Evolutionary conservation across 2,329 filamentous ascomycete genomes (phyloP).

Genomic region (Calonectria hawksworthii): DNA sequence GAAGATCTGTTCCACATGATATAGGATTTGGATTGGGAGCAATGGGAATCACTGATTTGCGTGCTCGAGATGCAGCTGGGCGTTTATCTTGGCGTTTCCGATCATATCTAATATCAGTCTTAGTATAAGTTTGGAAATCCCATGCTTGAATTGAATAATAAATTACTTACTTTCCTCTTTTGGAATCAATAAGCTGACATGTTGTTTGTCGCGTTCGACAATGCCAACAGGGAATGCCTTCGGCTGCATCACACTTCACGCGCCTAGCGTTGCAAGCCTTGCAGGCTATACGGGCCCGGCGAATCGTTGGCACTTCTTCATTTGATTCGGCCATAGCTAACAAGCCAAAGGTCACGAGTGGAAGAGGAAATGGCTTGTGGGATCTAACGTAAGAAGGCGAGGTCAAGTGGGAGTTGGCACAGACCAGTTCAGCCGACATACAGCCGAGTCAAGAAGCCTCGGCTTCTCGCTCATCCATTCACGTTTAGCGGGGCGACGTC

Average conservation of each 20-base stretch:
- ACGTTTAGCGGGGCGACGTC: neutral
- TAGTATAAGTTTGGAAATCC: neutral
- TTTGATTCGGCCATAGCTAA: neutral
- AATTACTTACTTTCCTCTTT: slow-evolving; percentile 33
- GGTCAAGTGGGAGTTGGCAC: neutral
- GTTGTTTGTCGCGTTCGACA: slow-evolving; percentile 30
- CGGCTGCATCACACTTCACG: slow-evolving; percentile 37
- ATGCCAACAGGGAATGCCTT: slow-evolving; percentile 37
- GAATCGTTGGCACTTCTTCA: neutral
- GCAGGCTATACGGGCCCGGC: slow-evolving; percentile 36
- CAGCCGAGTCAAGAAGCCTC: neutral
- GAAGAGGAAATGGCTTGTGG: neutral
- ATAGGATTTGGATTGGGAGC: neutral
- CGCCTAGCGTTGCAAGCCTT: slow-evolving; percentile 38
- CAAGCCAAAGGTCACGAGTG: neutral
- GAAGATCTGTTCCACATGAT: neutral
- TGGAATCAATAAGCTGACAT: slow-evolving; percentile 37
- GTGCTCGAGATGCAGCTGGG: neutral
- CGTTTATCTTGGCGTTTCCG: neutral
- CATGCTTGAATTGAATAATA: neutral
- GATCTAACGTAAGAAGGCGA: neutral
- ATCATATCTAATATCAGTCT: neutral
- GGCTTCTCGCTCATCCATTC: neutral
- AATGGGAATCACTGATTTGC: neutral
- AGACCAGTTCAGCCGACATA: neutral